Evolutionary conservation across 2,329 filamentous ascomycete genomes (phyloP), one percentile per base, ranked within the genome.

Genomic region (Cytospora leucostoma): DNA sequence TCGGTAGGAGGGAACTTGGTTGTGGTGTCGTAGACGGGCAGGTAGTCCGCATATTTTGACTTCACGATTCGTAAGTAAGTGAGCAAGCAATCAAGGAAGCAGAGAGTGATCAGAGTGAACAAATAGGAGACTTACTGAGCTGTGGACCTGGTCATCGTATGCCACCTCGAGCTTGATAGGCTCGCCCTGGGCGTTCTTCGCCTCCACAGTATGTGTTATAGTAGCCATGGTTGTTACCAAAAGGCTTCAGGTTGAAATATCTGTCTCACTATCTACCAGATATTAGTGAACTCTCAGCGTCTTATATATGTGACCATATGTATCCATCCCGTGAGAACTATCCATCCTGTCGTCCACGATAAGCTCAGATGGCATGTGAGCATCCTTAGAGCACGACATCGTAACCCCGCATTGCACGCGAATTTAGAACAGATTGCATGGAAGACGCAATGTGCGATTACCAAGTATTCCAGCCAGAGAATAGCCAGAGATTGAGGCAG

Each of bases 11-110:
- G 70, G 10, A 73, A 70, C 21, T 57, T 64, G 0, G 72, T 71
- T 34, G 68, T 70, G 50, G 71, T 69, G 63, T 75, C 72, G 54
- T 74, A 74, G n/a, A 74, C 72, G 1, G 73, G 73, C 10, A 75
- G 72, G 59, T 74, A 75, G 11, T 65, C 67, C 0, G 69, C 62
- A 61, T 74, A 74, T 62, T 72, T 73, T 65, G 74, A 74, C 72
- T 73, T 49, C 19, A 1, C 2, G 8, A 4, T 5, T 21, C 0
- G 27, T 57, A n/a, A 57, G 40, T 10, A 17, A 19, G 17, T 33
- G 0, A 19, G 7, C 21, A 19, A 47, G 11, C 6, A 47, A 6
- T 1, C 10, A 6, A 10, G 17, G 27, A 27, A 27, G 27, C 27
- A 6, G 38, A 17, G 15, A 33, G 8, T 11, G 12, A 10, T 17